phyloP scores from a whole-genome alignment of 129 eudicot genomes.

The Tanacetum coccineum region DNA sequence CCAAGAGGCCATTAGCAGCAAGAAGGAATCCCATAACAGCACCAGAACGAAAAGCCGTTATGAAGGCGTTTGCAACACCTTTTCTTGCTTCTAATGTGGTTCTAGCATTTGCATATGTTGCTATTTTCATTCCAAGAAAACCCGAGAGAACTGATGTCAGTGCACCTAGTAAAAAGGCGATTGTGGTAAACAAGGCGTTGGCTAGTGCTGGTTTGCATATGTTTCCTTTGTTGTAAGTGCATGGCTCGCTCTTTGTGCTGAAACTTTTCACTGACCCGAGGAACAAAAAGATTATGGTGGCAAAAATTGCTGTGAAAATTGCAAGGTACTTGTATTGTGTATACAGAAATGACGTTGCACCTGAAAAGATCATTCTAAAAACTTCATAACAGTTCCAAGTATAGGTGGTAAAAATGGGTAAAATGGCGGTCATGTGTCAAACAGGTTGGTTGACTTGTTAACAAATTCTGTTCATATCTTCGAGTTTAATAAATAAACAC shows the following conservation, averaged over 20 bases:
- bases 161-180: slow-evolving; percentile 47
- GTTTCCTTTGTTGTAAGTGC: slow-evolving; percentile 44
- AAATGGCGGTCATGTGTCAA: not conserved
- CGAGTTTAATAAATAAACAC: too few species aligned
- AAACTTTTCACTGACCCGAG: slow-evolving; percentile 53
- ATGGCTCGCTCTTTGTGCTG: slow-evolving; percentile 47
- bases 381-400: not conserved
- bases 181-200: slow-evolving; percentile 45
- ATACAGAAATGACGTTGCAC: slow-evolving; percentile 54
- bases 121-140: slow-evolving; percentile 47
- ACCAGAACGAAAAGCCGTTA: slow-evolving; percentile 40
- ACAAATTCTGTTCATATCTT: not conserved
- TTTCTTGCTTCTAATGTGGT: slow-evolving; percentile 55
- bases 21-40: slow-evolving; percentile 40
- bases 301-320: slow-evolving; percentile 35
- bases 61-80: slow-evolving; percentile 44
- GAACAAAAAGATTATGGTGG: slow-evolving; percentile 39
- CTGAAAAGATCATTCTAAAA: slow-evolving; percentile 22
- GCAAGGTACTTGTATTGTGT: slow-evolving; percentile 55
- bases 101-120: slow-evolving; percentile 42
- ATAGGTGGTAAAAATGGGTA: not conserved
- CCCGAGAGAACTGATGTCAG: slow-evolving; percentile 54
- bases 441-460: not conserved
- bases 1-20: slow-evolving; percentile 51
- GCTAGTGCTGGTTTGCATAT: slow-evolving; percentile 54